Conservation (phyloP, 2,329 filamentous ascomycete genomes). For the Neurospora sp. region DNA sequence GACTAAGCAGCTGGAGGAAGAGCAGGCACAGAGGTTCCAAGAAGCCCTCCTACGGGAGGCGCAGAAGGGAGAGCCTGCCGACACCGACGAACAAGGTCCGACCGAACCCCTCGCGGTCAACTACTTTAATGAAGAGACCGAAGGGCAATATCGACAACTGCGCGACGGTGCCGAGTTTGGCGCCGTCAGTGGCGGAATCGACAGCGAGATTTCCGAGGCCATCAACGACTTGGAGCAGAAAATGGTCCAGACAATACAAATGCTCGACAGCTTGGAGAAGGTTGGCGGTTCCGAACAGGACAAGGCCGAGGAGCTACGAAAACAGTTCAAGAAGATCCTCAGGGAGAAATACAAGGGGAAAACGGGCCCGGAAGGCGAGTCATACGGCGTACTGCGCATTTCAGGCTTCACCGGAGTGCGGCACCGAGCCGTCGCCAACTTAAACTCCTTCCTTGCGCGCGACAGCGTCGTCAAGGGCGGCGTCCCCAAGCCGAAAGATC, state of each 20-base stretch:
- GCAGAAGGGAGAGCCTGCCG: constrained; percentile 4
- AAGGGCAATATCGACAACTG: constrained; percentile 35
- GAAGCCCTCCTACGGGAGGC: constrained; percentile 11
- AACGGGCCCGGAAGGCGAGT: constrained; percentile 19
- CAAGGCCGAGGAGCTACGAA: constrained; percentile 21
- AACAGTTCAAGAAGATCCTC: constrained; percentile 27
- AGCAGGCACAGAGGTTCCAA: constrained; percentile 4
- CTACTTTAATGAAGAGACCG: constrained; percentile 39
- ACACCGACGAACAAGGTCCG: neutral
- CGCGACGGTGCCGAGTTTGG: constrained; percentile 15
- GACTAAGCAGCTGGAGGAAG: neutral
- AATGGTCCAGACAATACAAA: constrained; percentile 18
- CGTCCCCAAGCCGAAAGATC: constrained; percentile 17
- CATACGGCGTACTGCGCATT: constrained; percentile 14
- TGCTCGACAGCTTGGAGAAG: constrained; percentile 20
- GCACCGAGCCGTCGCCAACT: constrained; percentile 16
- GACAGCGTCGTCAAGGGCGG: constrained; percentile 28
- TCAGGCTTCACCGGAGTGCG: constrained; percentile 14
- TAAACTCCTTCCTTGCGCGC: constrained; percentile 22
- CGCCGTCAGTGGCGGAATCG: constrained; percentile 12
- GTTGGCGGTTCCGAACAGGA: constrained; percentile 14
- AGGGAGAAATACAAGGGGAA: constrained; percentile 21
- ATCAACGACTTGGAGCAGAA: constrained; percentile 25
- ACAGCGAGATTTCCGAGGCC: constrained; percentile 13
- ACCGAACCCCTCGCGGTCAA: constrained; percentile 10